These are phyloP conservation scores for Lactarius deliciosus DNA, from an alignment of 768 basidiomycete species.

Conservation along the genomic window DNA sequence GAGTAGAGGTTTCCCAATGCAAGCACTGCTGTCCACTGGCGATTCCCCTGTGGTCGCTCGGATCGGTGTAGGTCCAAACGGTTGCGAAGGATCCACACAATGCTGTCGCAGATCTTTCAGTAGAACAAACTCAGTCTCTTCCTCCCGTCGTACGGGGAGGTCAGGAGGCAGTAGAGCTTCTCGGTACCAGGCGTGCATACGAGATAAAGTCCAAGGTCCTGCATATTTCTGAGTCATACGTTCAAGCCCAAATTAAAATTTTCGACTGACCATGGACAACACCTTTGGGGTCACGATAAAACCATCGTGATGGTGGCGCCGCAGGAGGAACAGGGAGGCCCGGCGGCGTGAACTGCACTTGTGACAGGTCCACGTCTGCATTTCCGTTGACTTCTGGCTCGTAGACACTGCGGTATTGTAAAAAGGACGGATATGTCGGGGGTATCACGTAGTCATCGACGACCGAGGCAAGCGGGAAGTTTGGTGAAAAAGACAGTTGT, in stretches of 20 bases:
- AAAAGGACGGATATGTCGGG: conserved; percentile 80
- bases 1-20: conserved; percentile 56
- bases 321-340: conserved; percentile 73
- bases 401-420: conserved; percentile 62
- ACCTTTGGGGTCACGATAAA: conserved; percentile 80
- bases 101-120: conserved; percentile 76
- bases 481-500: conserved; percentile 81
- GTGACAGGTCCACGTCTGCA: conserved; percentile 47
- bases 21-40: conserved; percentile 34
- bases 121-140: conserved; percentile 63
- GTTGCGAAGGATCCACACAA: conserved; percentile 77
- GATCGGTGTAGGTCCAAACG: conserved; percentile 55
- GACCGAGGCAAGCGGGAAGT: conserved; percentile 83
- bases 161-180: conserved; percentile 81
- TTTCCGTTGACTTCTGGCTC: conserved; percentile 55
- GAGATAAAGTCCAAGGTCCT: conserved; percentile 86
- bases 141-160: conserved; percentile 76
- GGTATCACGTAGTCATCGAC: conserved; percentile 92
- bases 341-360: conserved; percentile 73
- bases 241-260: neutral
- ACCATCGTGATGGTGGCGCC: conserved; percentile 72
- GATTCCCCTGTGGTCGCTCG: conserved; percentile 32
- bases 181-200: conserved; percentile 90
- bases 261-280: conserved; percentile 65
- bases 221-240: conserved; percentile 4